Evolutionary conservation across 139 green algal species (phyloP).

Genomic region (Micractinium conductrix): DNA sequence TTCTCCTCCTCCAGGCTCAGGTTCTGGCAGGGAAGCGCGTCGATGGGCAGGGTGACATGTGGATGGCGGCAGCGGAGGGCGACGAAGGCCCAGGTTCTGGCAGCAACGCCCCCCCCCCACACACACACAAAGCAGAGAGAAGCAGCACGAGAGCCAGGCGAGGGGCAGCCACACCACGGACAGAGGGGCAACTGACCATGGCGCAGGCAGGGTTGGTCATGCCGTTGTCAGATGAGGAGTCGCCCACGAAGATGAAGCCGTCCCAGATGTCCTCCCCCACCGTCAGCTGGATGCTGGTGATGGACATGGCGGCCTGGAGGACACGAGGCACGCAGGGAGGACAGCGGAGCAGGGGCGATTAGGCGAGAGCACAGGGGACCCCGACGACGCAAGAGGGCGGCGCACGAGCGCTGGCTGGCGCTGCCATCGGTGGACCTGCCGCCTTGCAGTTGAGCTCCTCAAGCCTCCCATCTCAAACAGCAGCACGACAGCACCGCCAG

Average conservation of each 20-base stretch:
- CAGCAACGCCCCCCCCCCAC: too few species aligned
- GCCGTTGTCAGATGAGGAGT: constrained; percentile 31
- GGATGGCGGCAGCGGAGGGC: too few species aligned
- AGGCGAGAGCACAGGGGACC: too few species aligned
- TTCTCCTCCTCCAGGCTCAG: too few species aligned
- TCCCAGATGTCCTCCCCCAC: not conserved
- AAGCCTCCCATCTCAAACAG: not conserved
- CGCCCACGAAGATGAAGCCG: constrained; percentile 36
- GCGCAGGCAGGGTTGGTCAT: constrained; percentile 37
- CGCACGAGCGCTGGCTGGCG: not conserved
- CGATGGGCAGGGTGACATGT: not conserved
- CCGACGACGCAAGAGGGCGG: not conserved
- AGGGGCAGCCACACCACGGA: too few species aligned
- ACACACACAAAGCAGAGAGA: too few species aligned
- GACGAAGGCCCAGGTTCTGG: too few species aligned
- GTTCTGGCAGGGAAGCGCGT: too few species aligned
- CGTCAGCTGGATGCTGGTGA: constrained; percentile 28
- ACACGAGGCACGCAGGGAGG: not conserved
- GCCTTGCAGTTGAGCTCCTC: not conserved
- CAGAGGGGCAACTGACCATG: too few species aligned
- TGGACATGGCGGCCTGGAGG: not conserved
- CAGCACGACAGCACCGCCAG: not conserved
- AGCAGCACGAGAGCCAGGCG: not conserved
- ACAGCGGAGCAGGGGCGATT: not conserved
- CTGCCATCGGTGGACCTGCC: not conserved